A percentile compares a stretch with the other conserved stretches of the same genome.
Evolutionary conservation across 2,329 filamentous ascomycete genomes (phyloP).

Genomic region (Ophiostoma quercus): DNA sequence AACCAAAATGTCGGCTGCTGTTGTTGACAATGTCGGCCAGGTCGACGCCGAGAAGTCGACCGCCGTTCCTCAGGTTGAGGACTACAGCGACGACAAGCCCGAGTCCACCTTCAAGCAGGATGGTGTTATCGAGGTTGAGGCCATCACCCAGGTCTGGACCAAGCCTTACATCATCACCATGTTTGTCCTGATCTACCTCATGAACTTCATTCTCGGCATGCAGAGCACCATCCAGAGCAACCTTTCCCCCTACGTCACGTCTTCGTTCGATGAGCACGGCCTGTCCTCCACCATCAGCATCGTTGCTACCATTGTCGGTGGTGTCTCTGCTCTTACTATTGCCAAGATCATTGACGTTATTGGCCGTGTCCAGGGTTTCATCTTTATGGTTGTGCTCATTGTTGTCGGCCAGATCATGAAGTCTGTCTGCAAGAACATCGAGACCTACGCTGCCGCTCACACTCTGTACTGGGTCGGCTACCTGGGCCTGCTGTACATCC

Average conservation of each 20-base stretch:
- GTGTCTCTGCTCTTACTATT: conserved; percentile 57
- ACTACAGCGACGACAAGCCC: not conserved
- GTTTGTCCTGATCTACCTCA: conserved; percentile 41
- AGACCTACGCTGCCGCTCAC: conserved; percentile 58
- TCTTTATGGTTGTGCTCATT: conserved; percentile 47
- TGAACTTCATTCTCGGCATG: conserved; percentile 37
- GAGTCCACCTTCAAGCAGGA: conserved; percentile 34
- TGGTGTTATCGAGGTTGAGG: conserved; percentile 46
- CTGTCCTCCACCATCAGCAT: conserved; percentile 49
- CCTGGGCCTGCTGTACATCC: conserved; percentile 38
- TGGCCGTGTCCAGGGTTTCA: conserved; percentile 58
- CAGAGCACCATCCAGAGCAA: conserved; percentile 37
- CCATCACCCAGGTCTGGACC: conserved; percentile 43
- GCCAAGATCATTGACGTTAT: conserved; percentile 63
- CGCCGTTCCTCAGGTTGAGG: not conserved
- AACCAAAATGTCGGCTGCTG: not conserved
- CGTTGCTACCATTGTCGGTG: conserved; percentile 50
- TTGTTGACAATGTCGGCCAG: not conserved
- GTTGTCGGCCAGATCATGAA: conserved; percentile 58
- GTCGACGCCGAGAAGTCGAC: conserved; percentile 5
- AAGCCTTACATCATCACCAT: conserved; percentile 39
- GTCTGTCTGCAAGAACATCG: conserved; percentile 55
- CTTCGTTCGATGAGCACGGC: conserved; percentile 48
- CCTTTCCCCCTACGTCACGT: conserved; percentile 47
- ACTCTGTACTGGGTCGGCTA: conserved; percentile 62